These are phyloP conservation scores for Rhodosporidiobolus sp. DNA, from an alignment of 768 basidiomycete species.

Conservation along the genomic window DNA sequence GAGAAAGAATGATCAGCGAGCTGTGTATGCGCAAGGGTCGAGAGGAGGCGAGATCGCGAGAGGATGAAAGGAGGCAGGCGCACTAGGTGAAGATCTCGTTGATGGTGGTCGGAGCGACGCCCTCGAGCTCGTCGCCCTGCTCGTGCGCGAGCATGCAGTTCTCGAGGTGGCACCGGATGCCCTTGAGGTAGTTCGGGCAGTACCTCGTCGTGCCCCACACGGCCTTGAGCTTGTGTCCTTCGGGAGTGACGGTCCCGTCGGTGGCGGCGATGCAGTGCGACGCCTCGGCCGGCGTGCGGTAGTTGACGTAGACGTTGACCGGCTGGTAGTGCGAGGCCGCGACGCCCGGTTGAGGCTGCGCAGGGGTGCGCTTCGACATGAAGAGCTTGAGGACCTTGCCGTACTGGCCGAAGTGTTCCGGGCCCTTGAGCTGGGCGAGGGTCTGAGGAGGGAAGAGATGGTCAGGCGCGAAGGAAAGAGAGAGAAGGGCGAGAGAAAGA, in stretches of 20 bases:
- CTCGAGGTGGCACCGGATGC: constrained; percentile 75
- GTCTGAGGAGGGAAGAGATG: constrained; percentile 55
- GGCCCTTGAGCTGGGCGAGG: constrained; percentile 84
- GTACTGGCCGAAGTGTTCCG: constrained; percentile 97
- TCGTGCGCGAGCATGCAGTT: constrained; percentile 94
- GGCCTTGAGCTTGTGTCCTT: constrained; percentile 83
- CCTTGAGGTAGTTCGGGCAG: constrained; percentile 90
- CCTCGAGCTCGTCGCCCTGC: constrained; percentile 95
- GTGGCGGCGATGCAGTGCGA: constrained; percentile 86
- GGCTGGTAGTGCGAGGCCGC: constrained; percentile 38
- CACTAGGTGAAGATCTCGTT: constrained; percentile 91
- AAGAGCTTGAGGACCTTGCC: constrained; percentile 96
- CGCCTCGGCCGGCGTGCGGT: constrained; percentile 89
- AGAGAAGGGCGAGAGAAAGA: not conserved
- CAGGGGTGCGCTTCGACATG: constrained; percentile 68
- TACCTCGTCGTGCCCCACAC: constrained; percentile 97
- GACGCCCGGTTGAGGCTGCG: constrained; percentile 8
- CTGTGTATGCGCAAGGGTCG: too few species aligned
- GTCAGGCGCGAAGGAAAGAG: not conserved
- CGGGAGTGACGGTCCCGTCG: constrained; percentile 86
- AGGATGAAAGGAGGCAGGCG: constrained; percentile 44
- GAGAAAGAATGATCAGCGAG: too few species aligned
- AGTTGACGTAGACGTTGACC: constrained; percentile 95
- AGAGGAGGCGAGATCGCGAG: constrained; percentile 12
- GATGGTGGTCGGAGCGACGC: constrained; percentile 64